Percentiles rank a stretch among this genome's conserved stretches.
Evolutionary conservation across 352 stramenopile species (phyloP).

Genomic region (Hyaloperonospora arabidopsidis): DNA sequence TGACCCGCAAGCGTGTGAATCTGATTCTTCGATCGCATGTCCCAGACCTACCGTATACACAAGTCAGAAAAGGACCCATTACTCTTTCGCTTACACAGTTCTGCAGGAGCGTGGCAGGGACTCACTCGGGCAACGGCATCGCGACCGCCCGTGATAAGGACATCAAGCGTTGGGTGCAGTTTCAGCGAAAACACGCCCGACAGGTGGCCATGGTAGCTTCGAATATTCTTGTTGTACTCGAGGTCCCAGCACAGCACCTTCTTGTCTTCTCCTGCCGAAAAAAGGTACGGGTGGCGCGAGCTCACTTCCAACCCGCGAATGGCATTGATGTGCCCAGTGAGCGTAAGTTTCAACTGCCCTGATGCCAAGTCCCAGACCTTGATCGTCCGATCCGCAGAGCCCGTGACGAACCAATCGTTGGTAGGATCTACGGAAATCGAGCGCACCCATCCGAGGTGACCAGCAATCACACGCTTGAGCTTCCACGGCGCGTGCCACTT

Average conservation of each 20-base stretch:
- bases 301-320: slow-evolving; percentile 95
- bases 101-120: slow-evolving; percentile 32
- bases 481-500: slow-evolving; percentile 99
- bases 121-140: slow-evolving; percentile 76
- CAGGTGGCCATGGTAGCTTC: slow-evolving; percentile 99
- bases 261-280: slow-evolving; percentile 98
- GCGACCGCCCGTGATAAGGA: slow-evolving; percentile 96
- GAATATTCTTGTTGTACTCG: slow-evolving; percentile 99
- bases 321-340: slow-evolving; percentile 98
- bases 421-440: slow-evolving; percentile 96
- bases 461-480: slow-evolving; percentile 93
- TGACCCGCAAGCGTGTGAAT: slow-evolving; percentile 96
- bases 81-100: slow-evolving; percentile 27
- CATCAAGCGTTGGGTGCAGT: slow-evolving; percentile 96
- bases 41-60: slow-evolving; percentile 85
- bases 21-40: slow-evolving; percentile 98
- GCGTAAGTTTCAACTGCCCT: slow-evolving; percentile 96
- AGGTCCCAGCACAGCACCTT: slow-evolving; percentile 98
- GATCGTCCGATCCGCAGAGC: slow-evolving; percentile 95
- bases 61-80: not conserved
- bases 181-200: slow-evolving; percentile 95
- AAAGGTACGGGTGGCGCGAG: slow-evolving; percentile 95
- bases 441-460: slow-evolving; percentile 95
- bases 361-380: slow-evolving; percentile 97
- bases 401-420: slow-evolving; percentile 98